A percentile compares a stretch with the other conserved stretches of the same genome.
Conservation (phyloP, 2,329 filamentous ascomycete genomes). For the Fusarium liriodendri region DNA sequence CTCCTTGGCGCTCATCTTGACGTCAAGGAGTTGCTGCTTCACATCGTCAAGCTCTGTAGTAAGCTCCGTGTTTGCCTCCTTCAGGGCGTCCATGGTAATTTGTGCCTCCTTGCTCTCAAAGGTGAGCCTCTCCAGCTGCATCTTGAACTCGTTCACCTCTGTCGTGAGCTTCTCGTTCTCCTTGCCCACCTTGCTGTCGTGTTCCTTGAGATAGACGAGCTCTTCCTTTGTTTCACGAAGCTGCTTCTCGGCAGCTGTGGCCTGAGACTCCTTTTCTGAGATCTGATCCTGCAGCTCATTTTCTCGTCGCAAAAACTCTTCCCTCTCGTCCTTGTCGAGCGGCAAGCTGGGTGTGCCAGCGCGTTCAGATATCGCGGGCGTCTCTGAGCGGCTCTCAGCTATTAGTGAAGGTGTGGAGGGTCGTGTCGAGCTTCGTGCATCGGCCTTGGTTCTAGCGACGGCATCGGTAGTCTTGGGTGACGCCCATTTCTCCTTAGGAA, state of each 20-base stretch:
- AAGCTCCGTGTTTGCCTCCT: conserved; percentile 94
- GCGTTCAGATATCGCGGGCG: conserved; percentile 78
- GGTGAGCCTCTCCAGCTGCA: conserved; percentile 94
- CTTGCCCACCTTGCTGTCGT: conserved; percentile 83
- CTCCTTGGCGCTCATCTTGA: conserved; percentile 96
- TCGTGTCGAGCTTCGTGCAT: conserved; percentile 56
- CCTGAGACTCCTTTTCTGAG: conserved; percentile 88
- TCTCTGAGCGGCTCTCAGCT: conserved; percentile 71
- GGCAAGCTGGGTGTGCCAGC: conserved; percentile 88
- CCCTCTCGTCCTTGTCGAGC: conserved; percentile 94
- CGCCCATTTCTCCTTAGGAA: conserved; percentile 91
- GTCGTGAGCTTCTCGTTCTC: conserved; percentile 89
- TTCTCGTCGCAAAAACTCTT: conserved; percentile 93
- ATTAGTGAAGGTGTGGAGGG: conserved; percentile 65
- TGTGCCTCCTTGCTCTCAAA: conserved; percentile 97
- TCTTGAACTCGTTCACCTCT: conserved; percentile 92
- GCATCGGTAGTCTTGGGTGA: conserved; percentile 68
- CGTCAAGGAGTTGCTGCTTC: conserved; percentile 94
- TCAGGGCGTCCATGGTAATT: conserved; percentile 97
- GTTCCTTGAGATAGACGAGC: conserved; percentile 84
- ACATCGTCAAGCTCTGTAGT: conserved; percentile 93
- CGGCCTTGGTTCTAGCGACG: conserved; percentile 52
- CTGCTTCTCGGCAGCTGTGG: conserved; percentile 82
- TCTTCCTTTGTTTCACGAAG: conserved; percentile 89
- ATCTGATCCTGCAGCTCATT: conserved; percentile 98